A percentile compares a stretch with the other conserved stretches of the same genome.
Evolutionary conservation across 345 rosid genomes (phyloP).

Genomic region (Pseudoturritis turrita): DNA sequence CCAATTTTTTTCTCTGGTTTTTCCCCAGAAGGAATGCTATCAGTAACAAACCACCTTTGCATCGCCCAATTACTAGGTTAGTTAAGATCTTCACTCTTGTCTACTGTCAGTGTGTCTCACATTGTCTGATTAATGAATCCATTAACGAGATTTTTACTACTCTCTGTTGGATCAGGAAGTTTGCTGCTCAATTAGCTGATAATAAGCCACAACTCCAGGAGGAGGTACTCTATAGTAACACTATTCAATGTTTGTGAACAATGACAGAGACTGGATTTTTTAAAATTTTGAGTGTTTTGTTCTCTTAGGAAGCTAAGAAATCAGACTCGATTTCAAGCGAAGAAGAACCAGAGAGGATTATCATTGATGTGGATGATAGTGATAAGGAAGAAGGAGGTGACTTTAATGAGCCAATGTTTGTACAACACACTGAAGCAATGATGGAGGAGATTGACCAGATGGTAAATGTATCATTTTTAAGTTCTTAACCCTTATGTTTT

Average conservation of each 20-base stretch:
- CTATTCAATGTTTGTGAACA: not conserved
- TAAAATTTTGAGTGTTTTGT: too few relatives aligned
- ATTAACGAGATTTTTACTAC: not conserved
- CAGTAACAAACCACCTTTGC: constrained; percentile 49
- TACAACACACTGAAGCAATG: constrained; percentile 83
- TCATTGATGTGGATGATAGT: constrained; percentile 45
- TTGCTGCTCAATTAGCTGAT: constrained; percentile 72
- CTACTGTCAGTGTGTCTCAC: constrained; percentile 1
- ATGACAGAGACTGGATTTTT: not conserved
- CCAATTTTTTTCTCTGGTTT: not conserved
- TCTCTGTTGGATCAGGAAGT: constrained; percentile 47
- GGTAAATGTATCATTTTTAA: constrained; percentile 39
- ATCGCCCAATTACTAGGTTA: constrained; percentile 88
- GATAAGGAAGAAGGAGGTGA: constrained; percentile 25
- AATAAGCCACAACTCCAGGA: constrained; percentile 41
- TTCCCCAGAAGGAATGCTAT: constrained; percentile 41
- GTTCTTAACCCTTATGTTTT: not conserved
- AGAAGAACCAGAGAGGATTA: constrained; percentile 38
- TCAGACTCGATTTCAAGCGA: constrained; percentile 31
- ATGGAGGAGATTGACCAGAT: constrained; percentile 71
- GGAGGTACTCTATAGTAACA: constrained; percentile 36
- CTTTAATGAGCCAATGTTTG: constrained; percentile 60
- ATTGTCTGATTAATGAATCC: not conserved
- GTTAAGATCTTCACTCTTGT: not conserved
- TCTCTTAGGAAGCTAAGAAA: constrained; percentile 47